Evolutionary conservation across 345 rosid genomes (phyloP).

Genomic region (Noccaea bulbosa): DNA sequence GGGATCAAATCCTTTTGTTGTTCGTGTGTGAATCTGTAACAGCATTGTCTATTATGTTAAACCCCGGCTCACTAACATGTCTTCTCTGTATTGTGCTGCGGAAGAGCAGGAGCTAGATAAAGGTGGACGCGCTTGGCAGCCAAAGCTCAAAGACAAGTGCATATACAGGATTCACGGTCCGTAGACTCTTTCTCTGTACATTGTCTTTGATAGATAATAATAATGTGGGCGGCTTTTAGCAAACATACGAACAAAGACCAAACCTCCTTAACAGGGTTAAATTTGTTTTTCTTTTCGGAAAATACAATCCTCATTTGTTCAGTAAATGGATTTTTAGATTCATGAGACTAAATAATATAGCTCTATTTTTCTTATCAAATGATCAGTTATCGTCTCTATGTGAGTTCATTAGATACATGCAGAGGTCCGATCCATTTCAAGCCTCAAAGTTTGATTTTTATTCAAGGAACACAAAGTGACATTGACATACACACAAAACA

Average conservation of each 20-base stretch:
- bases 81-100: slow-evolving; percentile 15
- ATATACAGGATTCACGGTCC: slow-evolving; percentile 25
- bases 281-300: not conserved
- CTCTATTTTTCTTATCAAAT: not conserved
- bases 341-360: slow-evolving; percentile 22
- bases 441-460: slow-evolving; percentile 36
- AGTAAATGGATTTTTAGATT: slow-evolving; percentile 25
- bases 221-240: slow-evolving; percentile 32
- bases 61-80: slow-evolving; percentile 9
- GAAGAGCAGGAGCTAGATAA: slow-evolving; percentile 32
- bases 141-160: slow-evolving; percentile 18
- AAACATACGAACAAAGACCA: slow-evolving; percentile 32
- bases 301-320: slow-evolving; percentile 34
- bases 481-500: slow-evolving; percentile 27
- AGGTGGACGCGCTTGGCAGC: slow-evolving; percentile 13
- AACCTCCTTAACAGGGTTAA: slow-evolving; percentile 4
- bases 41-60: not conserved
- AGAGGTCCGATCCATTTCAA: slow-evolving; percentile 17
- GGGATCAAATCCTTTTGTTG: slow-evolving; percentile 8
- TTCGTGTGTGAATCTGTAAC: slow-evolving; percentile 20
- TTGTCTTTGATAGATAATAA: slow-evolving; percentile 35
- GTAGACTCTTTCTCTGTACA: slow-evolving; percentile 37
- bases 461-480: slow-evolving; percentile 35
- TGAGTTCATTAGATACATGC: slow-evolving; percentile 10
- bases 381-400: not conserved